Percentiles rank a stretch among this genome's conserved stretches.
These are phyloP conservation scores for Phialocephala sp. DNA, from an alignment of 2,329 filamentous ascomycete species.

Conservation along the genomic window DNA sequence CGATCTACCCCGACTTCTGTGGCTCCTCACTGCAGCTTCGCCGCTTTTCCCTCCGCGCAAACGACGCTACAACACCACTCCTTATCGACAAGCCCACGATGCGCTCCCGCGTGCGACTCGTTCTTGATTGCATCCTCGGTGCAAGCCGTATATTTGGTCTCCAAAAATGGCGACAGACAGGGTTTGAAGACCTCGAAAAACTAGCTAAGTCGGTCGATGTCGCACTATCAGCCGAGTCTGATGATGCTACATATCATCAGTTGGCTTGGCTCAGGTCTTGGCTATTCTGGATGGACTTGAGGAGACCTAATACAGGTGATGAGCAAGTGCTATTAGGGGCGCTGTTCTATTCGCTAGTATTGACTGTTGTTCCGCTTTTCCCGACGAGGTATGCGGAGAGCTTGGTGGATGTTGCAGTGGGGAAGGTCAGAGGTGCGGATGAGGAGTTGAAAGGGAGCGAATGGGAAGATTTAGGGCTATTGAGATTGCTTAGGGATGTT, in stretches of 20 bases:
- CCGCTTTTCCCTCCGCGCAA: slow-evolving; percentile 12
- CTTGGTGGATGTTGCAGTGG: slow-evolving; percentile 12
- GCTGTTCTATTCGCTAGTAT: slow-evolving; percentile 27
- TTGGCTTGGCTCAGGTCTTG: slow-evolving; percentile 29
- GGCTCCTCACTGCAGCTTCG: slow-evolving; percentile 18
- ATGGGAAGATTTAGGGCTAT: slow-evolving; percentile 3
- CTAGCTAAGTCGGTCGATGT: slow-evolving; percentile 17
- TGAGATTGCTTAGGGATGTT: background rate
- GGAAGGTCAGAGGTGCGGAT: slow-evolving; percentile 18
- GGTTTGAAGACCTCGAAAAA: slow-evolving; percentile 26
- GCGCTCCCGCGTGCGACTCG: slow-evolving; percentile 6
- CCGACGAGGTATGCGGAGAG: slow-evolving; percentile 23
- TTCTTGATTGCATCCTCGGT: slow-evolving; percentile 15
- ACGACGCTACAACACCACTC: background rate
- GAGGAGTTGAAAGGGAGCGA: background rate
- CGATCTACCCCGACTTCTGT: slow-evolving; percentile 22
- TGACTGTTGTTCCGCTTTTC: slow-evolving; percentile 27
- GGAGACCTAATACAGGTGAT: slow-evolving; percentile 1
- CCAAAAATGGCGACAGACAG: slow-evolving; percentile 22
- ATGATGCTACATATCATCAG: slow-evolving; percentile 23
- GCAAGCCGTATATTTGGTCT: slow-evolving; percentile 5
- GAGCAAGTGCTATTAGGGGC: slow-evolving; percentile 21
- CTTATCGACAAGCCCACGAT: slow-evolving; percentile 8
- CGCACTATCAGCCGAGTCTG: slow-evolving; percentile 14
- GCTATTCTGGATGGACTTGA: slow-evolving; percentile 34